Evolutionary conservation across 768 basidiomycete genomes (phyloP).

Genomic region (Steccherinum ochraceum): DNA sequence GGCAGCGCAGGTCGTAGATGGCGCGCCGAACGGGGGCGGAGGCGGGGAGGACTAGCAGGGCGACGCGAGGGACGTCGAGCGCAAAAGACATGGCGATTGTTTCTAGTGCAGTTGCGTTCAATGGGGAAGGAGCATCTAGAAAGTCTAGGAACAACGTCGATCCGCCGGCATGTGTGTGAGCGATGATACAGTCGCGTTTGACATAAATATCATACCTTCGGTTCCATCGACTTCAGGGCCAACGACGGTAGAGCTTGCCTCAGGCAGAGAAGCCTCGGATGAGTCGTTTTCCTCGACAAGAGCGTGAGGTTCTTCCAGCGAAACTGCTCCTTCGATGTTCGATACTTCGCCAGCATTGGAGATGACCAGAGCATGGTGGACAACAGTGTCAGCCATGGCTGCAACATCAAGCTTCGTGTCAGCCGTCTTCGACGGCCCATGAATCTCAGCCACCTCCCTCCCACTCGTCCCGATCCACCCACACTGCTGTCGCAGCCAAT

Average conservation of each 20-base stretch:
- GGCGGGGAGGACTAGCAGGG: conserved; percentile 62
- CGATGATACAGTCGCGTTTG: too few relatives aligned
- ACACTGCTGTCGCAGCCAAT: conserved; percentile 48
- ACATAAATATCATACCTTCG: neutral
- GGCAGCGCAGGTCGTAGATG: conserved; percentile 53
- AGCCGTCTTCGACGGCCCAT: conserved; percentile 8
- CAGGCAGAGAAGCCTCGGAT: too few relatives aligned
- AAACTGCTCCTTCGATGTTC: conserved; percentile 47
- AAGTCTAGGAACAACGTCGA: conserved; percentile 32
- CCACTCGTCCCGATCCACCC: conserved; percentile 43
- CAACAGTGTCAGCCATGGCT: conserved; percentile 6
- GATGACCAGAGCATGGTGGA: conserved; percentile 48
- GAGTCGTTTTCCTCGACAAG: too few relatives aligned
- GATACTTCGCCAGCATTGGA: conserved; percentile 42
- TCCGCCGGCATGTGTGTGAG: conserved; percentile 16
- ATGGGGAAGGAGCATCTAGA: conserved; percentile 39
- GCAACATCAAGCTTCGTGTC: conserved; percentile 4
- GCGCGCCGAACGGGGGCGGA: conserved; percentile 54
- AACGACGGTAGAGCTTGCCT: too few relatives aligned
- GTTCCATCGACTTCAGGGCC: neutral
- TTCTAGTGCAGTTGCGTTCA: conserved; percentile 54
- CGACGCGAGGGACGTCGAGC: conserved; percentile 61
- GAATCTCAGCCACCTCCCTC: conserved; percentile 15
- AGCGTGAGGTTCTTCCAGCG: too few relatives aligned
- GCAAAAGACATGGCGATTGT: conserved; percentile 67